A percentile compares a stretch with the other conserved stretches of the same genome.
Evolutionary conservation across 108 stramenopile species (phyloP).

Genomic region (Conticribra guillardii): DNA sequence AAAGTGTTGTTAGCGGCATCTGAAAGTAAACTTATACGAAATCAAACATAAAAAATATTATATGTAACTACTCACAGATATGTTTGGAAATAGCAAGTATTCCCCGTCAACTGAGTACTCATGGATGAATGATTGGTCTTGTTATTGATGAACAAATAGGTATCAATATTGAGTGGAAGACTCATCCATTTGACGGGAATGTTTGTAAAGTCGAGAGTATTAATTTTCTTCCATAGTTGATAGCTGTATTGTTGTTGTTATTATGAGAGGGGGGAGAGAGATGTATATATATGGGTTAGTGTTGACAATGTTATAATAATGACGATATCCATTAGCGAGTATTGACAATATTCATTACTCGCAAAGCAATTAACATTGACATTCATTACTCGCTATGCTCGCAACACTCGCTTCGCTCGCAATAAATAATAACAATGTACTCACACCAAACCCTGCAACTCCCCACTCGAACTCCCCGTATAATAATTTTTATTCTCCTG

Average conservation of each 20-base stretch:
- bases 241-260: constrained; percentile 8
- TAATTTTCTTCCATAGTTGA: constrained; percentile 49
- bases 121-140: constrained; percentile 16
- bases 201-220: constrained; percentile 13
- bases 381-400: background rate
- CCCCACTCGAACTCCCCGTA: constrained; percentile 20
- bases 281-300: no score
- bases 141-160: constrained; percentile 52
- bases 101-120: constrained; percentile 58
- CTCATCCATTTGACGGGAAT: constrained; percentile 15
- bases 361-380: no score
- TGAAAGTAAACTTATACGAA: no score
- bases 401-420: background rate
- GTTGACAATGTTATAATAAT: no score
- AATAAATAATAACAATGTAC: constrained; percentile 6
- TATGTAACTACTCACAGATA: constrained; percentile 30
- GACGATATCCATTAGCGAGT: no score
- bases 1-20: no score
- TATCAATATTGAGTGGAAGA: constrained; percentile 39
- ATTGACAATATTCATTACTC: no score
- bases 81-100: constrained; percentile 64
- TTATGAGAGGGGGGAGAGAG: no score
- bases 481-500: constrained; percentile 61
- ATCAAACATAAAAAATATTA: background rate
- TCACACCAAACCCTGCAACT: constrained; percentile 41